Conservation (phyloP, 495 filamentous ascomycete genomes). For the Neurospora terricola region DNA sequence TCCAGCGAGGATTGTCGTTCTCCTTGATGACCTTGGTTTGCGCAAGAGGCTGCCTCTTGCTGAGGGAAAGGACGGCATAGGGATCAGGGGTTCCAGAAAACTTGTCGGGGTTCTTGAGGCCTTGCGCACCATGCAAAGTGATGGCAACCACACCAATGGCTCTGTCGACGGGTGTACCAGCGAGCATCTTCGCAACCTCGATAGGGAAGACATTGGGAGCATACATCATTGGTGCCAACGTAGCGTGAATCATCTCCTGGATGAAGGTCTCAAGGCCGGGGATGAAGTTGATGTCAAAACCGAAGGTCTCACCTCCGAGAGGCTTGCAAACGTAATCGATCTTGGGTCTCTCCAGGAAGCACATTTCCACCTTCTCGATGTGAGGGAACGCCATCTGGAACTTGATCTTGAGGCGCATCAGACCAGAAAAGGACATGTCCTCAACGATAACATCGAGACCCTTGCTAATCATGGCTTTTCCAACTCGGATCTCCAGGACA, state of each 20-base stretch:
- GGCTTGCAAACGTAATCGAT: constrained; percentile 98
- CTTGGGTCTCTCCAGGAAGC: constrained; percentile 60
- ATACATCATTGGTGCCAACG: constrained; percentile 93
- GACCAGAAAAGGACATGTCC: constrained; percentile 86
- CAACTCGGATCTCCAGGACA: constrained; percentile 83
- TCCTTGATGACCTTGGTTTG: constrained; percentile 84
- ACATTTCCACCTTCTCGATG: constrained; percentile 84
- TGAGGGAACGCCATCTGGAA: constrained; percentile 93
- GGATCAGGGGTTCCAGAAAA: constrained; percentile 91
- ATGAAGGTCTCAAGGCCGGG: constrained; percentile 90
- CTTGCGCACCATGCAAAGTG: constrained; percentile 80
- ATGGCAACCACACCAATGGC: constrained; percentile 90
- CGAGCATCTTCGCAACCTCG: constrained; percentile 96
- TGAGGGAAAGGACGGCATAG: constrained; percentile 80
- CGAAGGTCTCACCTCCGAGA: constrained; percentile 86
- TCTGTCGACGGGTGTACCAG: constrained; percentile 88
- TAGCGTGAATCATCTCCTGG: constrained; percentile 88
- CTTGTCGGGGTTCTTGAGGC: constrained; percentile 89
- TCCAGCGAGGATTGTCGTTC: constrained; percentile 82
- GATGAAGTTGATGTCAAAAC: constrained; percentile 98
- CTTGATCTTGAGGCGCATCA: constrained; percentile 96
- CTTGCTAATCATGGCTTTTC: constrained; percentile 91
- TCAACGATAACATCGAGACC: constrained; percentile 96
- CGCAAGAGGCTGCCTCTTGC: constrained; percentile 66
- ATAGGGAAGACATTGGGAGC: constrained; percentile 95